Conservation (phyloP, 2,329 filamentous ascomycete species). For the Fusarium graminum region DNA sequence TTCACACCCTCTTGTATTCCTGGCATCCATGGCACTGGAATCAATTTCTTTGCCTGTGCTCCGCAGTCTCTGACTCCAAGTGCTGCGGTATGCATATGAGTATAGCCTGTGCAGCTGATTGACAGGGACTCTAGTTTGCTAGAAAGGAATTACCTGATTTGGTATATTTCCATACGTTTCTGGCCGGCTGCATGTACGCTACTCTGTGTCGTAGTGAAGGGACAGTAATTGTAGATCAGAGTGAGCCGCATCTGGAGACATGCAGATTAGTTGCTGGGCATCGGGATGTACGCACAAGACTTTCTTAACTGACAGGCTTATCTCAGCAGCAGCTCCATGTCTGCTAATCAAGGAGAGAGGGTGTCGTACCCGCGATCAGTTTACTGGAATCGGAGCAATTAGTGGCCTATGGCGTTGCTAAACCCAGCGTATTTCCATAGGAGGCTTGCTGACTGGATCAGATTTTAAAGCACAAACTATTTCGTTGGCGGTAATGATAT, state of each 20-base stretch:
- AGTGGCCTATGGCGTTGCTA: background rate
- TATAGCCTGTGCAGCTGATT: conserved; percentile 28
- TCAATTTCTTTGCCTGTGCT: background rate
- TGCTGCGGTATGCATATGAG: too few species aligned
- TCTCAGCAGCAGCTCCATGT: background rate
- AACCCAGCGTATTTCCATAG: background rate
- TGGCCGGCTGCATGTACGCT: conserved; percentile 34
- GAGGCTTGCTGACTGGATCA: background rate
- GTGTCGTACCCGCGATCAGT: background rate
- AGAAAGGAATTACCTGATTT: conserved; percentile 1
- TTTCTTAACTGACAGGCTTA: background rate
- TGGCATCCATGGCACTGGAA: conserved; percentile 11
- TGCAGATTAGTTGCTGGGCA: conserved; percentile 3
- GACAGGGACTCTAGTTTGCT: background rate
- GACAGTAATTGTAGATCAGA: conserved; percentile 23
- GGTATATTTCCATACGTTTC: conserved; percentile 14
- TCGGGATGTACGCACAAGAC: too few species aligned
- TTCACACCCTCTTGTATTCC: conserved; percentile 21
- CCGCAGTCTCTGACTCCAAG: background rate
- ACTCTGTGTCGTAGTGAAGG: conserved; percentile 4
- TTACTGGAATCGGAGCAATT: conserved; percentile 12
- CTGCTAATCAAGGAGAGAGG: background rate
- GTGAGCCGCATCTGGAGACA: conserved; percentile 35
- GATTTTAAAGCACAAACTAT: background rate
- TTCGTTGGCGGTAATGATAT: background rate